Evolutionary conservation across 139 green algal genomes (phyloP), one percentile per base, ranked within the genome.

Genomic region (Picochlorum sp.): DNA sequence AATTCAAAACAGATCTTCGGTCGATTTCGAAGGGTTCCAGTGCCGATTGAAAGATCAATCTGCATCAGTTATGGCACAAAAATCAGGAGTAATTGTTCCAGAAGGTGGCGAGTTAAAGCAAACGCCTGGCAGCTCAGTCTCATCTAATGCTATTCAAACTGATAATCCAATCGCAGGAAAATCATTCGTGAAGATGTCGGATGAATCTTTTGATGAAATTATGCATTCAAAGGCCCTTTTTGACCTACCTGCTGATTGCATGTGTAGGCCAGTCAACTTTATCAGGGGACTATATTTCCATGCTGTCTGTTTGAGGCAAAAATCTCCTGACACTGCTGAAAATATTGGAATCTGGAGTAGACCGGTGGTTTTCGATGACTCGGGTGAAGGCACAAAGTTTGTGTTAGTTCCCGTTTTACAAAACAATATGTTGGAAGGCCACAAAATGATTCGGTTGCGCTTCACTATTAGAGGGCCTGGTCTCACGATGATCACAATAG

Each of bases 1-100:
- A 44, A 63, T 91, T 3, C 76, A 71, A 51, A 95, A 95, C 70
- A 66, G 68, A 26, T 91, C 84, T 1, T 76, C 81, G 21, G 75
- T 88, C 30, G 60, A 69, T 6, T 69, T 95, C n/a, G 66, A 84
- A 62, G 68, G 92, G 45, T 50, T 86, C 60, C 87, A 91, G 62
- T 79, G 77, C 4, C 31, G 20, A 16, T 20, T 23, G 10, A n/a
- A 20, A 16, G 51, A 13, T 6, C 20, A 52, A 28, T 65, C 58
- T 51, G 6, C 58, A 18, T 26, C 57, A 26, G 28, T 7, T 55
- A 44, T 21, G n/a, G 11, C n/a, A 20, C 47, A 54, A 54, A 20
- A 41, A 13, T 41, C 34, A 41, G 34, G 34, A 41, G 34, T 41
- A 9, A 41, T 41, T 41, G 34, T 41, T 41, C 34, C 34, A 0